Base-by-base conservation (phyloP, 1,284 basidiomycete species). In the Peniophora sp. region DNA sequence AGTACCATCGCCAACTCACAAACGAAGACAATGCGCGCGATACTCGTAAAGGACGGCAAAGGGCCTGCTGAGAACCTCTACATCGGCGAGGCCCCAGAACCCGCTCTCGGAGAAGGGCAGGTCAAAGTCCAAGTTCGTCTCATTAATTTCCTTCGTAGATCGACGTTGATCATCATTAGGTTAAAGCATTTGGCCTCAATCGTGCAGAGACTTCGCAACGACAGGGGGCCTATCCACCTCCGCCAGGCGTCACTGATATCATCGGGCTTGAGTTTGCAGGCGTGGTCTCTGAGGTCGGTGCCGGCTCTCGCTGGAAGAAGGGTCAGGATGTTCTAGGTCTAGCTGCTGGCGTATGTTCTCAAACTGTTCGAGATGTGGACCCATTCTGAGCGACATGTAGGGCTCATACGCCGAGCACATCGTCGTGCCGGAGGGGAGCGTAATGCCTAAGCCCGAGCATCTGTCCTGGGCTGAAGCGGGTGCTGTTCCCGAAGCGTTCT, bases 351-450 rank as follows among this genome's bases (percentile, higher is more conserved):
- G 83, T 85, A 59, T 60, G 79, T 64, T 8, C 23, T 38, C 12
- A 5, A 32, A 22, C 23, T 34, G 36, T 22, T 8, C 11, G 35
- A 5, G 16, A 20, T 25, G n/a, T 19, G 14, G 5, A 17, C 48
- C 22, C 34, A 24, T 10, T 24, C 23, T 35, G 5, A 6, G 41
- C 17, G 25, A 25, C 34, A 39, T 44, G 34, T 56, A 93, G 89
- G 94, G 94, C 19, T 91, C 92, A 23, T 96, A 97, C 62, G 92
- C 93, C 41, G 92, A 97, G 66, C 97, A 86, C 68, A 84, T 97
- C 55, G 75, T 72, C 41, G 79, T 83, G 23, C 73, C 79, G 11
- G 75, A 83, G 51, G 77, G 77, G 3, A 83, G 92, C 70, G 64
- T 95, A 49, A 69, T 94, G 54, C 71, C 65, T 54, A 97, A 97